Base-by-base conservation (phyloP, 139 green algal species). In the Yamagishiella unicocca region DNA sequence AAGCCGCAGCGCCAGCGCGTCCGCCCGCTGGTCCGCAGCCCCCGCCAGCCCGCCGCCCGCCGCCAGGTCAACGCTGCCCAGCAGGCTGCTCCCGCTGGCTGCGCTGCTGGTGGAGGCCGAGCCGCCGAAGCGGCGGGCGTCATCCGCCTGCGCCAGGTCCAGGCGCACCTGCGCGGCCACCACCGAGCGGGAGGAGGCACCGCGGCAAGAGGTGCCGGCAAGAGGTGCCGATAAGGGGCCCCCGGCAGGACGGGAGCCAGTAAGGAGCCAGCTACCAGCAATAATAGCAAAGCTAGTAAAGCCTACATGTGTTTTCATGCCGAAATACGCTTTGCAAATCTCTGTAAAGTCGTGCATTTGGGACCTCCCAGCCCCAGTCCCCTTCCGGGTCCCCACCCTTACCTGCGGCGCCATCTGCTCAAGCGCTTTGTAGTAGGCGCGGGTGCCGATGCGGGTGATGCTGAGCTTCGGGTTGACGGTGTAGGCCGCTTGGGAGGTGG, bases 361-460 rank as follows among this genome's bases (percentile, higher is more conserved):
- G 6, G 29, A 33, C n/a, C 70, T 55, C 22, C 40, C 24, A 4
- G 0, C 58, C 80, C 21, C 62, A 40, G 27, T 45, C 73, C 73
- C 45, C 43, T 21, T 1, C 25, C 22, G 7, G 38, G 29, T 10
- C 42, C 42, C 19, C 46, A 4, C 33, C 43, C 82, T 31, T 42
- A 95, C 86, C 84, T 92, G 90, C 1, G 93, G 90, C 0, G 96
- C 96, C 29, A 98, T 76, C 19, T 61, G 78, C 50, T 92, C 93
- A 83, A 98, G 76, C 0, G 94, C 95, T 29, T 90, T 89, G 62
- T 90, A 87, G 91, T 95, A 96, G 0, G 95, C 96, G 25, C 95
- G 89, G 43, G 80, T 88, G 58, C 96, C 96, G 50, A 98, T 95
- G 80, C 96, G 93, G 1, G 94, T 97, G 29, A 97, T 89, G 70